phyloP scores from a whole-genome alignment of 192 early-diverging fungal genomes.

The Rhizophagus clarus region DNA sequence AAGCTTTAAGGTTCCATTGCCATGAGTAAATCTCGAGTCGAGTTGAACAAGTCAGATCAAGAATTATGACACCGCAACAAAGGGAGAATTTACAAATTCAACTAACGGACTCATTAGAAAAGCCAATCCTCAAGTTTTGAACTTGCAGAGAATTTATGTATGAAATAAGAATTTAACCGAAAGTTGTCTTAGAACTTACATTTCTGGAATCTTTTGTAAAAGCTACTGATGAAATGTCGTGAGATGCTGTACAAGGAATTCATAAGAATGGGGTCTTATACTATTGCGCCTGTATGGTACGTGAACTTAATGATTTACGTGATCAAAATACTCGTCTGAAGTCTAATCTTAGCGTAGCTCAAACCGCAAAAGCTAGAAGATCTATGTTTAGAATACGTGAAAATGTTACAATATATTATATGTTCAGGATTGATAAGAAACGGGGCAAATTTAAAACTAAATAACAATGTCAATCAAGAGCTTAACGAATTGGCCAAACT shows the following conservation, averaged over 20 bases:
- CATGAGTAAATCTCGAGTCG: too few relatives aligned
- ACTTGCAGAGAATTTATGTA: conserved; percentile 80
- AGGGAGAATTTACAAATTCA: conserved; percentile 76
- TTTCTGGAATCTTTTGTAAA: conserved; percentile 54
- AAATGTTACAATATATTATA: too few relatives aligned
- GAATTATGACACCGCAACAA: conserved; percentile 71
- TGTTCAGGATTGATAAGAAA: too few relatives aligned
- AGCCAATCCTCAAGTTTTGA: conserved; percentile 90
- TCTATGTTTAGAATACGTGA: too few relatives aligned
- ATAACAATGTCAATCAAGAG: too few relatives aligned
- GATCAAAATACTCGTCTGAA: too few relatives aligned
- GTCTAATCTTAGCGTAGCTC: too few relatives aligned
- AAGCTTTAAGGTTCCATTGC: conserved; percentile 82
- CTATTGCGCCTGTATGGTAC: conserved; percentile 79
- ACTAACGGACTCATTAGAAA: conserved; percentile 66
- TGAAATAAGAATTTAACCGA: conserved; percentile 68
- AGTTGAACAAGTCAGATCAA: conserved; percentile 70
- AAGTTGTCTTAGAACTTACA: not conserved
- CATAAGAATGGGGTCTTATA: conserved; percentile 82
- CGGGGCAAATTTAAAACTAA: too few relatives aligned
- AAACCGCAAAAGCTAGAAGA: too few relatives aligned
- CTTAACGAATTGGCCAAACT: too few relatives aligned
- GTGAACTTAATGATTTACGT: too few relatives aligned
- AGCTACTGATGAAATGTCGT: conserved; percentile 86
- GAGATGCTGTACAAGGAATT: conserved; percentile 61